Conservation (phyloP, 441 rosid genomes). For the Aquilaria agallochum region DNA sequence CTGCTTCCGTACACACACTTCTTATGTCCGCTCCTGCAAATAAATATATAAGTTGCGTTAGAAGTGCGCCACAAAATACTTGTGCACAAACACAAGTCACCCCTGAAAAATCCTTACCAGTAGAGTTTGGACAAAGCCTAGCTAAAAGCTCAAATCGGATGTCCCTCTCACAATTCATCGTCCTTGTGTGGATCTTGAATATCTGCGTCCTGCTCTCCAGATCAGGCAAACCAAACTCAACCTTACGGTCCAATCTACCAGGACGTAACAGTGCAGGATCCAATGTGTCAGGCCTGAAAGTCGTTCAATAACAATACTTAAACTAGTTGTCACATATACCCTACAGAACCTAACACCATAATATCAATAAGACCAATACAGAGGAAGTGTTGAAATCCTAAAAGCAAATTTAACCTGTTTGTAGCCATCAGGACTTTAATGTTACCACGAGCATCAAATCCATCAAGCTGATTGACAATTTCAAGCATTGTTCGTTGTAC, state of each 20-base stretch:
- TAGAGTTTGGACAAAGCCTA: slow-evolving; percentile 94
- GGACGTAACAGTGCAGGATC: slow-evolving; percentile 96
- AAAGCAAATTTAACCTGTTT: slow-evolving; percentile 50
- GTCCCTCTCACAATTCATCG: slow-evolving; percentile 95
- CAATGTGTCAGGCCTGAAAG: slow-evolving; percentile 78
- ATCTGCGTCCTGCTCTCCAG: slow-evolving; percentile 91
- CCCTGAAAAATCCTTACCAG: slow-evolving; percentile 36
- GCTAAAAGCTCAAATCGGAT: slow-evolving; percentile 90
- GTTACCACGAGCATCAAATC: slow-evolving; percentile 97
- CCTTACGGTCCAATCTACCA: slow-evolving; percentile 92
- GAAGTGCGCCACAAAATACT: neutral
- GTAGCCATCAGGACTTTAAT: slow-evolving; percentile 98
- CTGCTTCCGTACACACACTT: slow-evolving; percentile 99
- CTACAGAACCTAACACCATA: neutral
- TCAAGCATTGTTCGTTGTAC: slow-evolving; percentile 99
- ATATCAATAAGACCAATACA: neutral
- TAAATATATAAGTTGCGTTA: neutral
- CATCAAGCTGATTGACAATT: slow-evolving; percentile 97
- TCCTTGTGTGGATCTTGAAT: slow-evolving; percentile 91
- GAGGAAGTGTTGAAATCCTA: neutral
- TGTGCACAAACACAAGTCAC: neutral
- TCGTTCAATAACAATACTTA: neutral
- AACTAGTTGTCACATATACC: neutral
- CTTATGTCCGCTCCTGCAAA: slow-evolving; percentile 89
- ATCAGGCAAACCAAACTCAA: slow-evolving; percentile 96